Evolutionary conservation across 2,329 filamentous ascomycete species (phyloP).

Genomic region (Curvularia eragrostidis): DNA sequence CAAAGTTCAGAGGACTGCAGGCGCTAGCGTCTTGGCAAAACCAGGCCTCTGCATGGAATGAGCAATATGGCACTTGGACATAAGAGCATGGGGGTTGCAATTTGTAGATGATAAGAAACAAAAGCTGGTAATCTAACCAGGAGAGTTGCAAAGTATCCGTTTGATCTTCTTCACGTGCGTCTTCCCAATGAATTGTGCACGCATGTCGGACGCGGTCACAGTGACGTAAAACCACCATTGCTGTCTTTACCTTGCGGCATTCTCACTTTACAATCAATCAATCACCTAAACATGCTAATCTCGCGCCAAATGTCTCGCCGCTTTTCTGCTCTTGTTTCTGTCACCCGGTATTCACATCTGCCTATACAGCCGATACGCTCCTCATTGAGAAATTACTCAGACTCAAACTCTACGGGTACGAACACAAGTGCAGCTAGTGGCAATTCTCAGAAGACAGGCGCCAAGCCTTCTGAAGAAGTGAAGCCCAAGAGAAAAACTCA

Average conservation of each 20-base stretch:
- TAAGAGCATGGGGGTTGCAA: neutral
- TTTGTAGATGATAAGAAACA: neutral
- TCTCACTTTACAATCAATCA: neutral
- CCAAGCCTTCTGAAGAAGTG: constrained; percentile 21
- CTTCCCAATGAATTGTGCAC: constrained; percentile 3
- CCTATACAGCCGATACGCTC: neutral
- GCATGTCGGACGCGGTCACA: constrained; percentile 21
- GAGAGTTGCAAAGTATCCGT: no score
- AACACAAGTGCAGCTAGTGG: constrained; percentile 1
- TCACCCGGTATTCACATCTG: neutral
- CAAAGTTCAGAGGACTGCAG: constrained; percentile 27
- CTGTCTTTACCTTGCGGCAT: neutral
- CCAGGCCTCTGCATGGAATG: constrained; percentile 5
- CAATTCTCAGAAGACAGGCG: constrained; percentile 17
- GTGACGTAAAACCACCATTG: constrained; percentile 29
- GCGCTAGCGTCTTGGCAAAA: constrained; percentile 30
- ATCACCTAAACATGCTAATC: neutral
- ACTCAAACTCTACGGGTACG: constrained; percentile 3
- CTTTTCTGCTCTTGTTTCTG: neutral
- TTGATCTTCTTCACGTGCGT: neutral
- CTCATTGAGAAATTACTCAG: constrained; percentile 11
- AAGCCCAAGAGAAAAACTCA: constrained; percentile 60
- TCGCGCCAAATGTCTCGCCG: neutral
- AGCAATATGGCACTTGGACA: constrained; percentile 1
- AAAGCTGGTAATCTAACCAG: neutral